phyloP scores from a whole-genome alignment of 208 protist species.

The Wallacemonas collosoma region DNA sequence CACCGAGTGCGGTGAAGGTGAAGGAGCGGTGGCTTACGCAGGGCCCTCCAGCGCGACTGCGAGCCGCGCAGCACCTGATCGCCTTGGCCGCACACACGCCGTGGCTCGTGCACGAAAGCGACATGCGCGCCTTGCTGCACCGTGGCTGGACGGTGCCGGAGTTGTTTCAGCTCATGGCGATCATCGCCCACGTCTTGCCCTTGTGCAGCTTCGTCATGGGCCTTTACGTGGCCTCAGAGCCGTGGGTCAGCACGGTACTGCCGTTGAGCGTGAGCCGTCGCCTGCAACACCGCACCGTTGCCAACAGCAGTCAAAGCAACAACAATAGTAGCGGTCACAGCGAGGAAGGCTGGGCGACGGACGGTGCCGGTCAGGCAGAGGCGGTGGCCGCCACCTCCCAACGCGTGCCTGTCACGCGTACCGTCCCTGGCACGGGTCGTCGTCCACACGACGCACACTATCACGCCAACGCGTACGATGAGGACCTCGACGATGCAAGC shows the following conservation, averaged over 20 bases:
- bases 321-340: neutral
- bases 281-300: conserved; percentile 34
- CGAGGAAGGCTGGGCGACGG: neutral
- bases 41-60: conserved; percentile 61
- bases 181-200: conserved; percentile 73
- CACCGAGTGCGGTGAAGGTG: neutral
- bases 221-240: conserved; percentile 71
- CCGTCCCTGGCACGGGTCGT: neutral
- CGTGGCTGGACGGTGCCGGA: conserved; percentile 77
- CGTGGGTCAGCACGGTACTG: conserved; percentile 64
- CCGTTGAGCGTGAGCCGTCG: conserved; percentile 34
- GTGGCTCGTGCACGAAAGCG: conserved; percentile 56
- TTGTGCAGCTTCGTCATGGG: conserved; percentile 80
- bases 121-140: conserved; percentile 48
- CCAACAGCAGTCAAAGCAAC: neutral
- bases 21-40: conserved; percentile 56
- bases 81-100: conserved; percentile 76
- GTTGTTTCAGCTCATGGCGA: conserved; percentile 70
- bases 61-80: conserved; percentile 67
- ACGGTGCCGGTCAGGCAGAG: neutral
- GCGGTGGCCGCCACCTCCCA: conserved; percentile 2
- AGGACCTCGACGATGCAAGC: neutral
- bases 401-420: conserved; percentile 5
- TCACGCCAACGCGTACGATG: neutral
- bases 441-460: neutral